These are phyloP conservation scores for Suhomyces choctaworum DNA, from an alignment of 1,139 yeast genomes.

Conservation along the genomic window DNA sequence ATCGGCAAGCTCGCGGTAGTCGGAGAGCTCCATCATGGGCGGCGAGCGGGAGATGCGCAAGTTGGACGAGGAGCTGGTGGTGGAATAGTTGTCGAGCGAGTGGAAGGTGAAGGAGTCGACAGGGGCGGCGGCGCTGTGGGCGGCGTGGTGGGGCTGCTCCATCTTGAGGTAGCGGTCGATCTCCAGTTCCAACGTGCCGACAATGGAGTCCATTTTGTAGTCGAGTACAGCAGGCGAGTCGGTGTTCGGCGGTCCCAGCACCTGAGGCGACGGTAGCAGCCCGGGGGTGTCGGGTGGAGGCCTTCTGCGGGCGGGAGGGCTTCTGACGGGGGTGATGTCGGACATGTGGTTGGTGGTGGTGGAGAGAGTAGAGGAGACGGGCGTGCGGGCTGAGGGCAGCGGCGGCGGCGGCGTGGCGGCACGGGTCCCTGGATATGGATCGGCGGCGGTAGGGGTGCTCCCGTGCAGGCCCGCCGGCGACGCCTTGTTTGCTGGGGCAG, in stretches of 20 bases:
- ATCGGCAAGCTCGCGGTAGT: slow-evolving; percentile 14
- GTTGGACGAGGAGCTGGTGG: slow-evolving; percentile 9
- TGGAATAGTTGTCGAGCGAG: slow-evolving; percentile 8
- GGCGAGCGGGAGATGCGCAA: slow-evolving; percentile 13
- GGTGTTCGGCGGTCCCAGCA: too few relatives aligned
- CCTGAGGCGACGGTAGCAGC: too few relatives aligned
- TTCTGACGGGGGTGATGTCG: neutral
- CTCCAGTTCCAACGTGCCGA: slow-evolving; percentile 22
- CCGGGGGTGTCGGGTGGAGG: slow-evolving; percentile 22
- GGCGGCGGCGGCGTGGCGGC: too few relatives aligned
- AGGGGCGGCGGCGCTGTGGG: slow-evolving; percentile 1
- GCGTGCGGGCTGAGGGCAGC: too few relatives aligned
- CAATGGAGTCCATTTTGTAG: slow-evolving; percentile 18
- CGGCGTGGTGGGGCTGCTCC: slow-evolving; percentile 8
- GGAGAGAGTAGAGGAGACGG: too few relatives aligned
- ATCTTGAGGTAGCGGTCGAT: slow-evolving; percentile 17
- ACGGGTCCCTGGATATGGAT: slow-evolving; percentile 3
- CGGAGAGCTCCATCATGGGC: slow-evolving; percentile 13
- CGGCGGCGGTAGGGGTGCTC: too few relatives aligned
- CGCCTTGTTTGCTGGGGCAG: slow-evolving; percentile 10
- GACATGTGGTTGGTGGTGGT: neutral
- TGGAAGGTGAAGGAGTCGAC: slow-evolving; percentile 7
- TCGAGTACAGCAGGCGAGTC: too few relatives aligned
- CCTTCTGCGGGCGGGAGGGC: slow-evolving; percentile 22
- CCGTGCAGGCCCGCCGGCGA: too few relatives aligned